Evolutionary conservation across 805 yeast genomes (phyloP).

Genomic region (Teunomyces panamensis): DNA sequence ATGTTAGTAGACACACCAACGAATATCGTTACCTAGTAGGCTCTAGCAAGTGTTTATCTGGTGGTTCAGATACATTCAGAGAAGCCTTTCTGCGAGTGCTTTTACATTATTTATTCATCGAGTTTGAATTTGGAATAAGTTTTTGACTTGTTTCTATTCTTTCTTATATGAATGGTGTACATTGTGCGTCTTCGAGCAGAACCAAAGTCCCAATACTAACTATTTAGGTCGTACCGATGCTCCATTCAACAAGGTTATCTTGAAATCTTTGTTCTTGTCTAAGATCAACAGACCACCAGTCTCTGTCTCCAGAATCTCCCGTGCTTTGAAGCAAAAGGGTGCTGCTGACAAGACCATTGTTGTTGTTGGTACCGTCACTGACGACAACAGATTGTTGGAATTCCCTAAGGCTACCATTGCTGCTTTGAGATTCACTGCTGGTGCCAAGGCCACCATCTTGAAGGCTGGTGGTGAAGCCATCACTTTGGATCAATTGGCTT

Average conservation of each 20-base stretch:
- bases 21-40: neutral
- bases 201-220: slow-evolving; percentile 34
- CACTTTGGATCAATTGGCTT: slow-evolving; percentile 98
- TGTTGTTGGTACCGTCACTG: slow-evolving; percentile 99
- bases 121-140: neutral
- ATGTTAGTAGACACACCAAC: neutral
- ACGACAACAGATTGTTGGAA: slow-evolving; percentile 89
- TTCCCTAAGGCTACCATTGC: slow-evolving; percentile 98
- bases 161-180: slow-evolving; percentile 3
- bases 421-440: slow-evolving; percentile 98
- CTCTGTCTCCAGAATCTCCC: slow-evolving; percentile 85
- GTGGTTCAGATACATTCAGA: slow-evolving; percentile 11
- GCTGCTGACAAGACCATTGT: slow-evolving; percentile 90
- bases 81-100: slow-evolving; percentile 28
- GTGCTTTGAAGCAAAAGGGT: slow-evolving; percentile 78
- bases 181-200: slow-evolving; percentile 47
- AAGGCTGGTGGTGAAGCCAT: slow-evolving; percentile 99
- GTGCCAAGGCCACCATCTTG: slow-evolving; percentile 95
- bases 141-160: neutral
- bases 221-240: slow-evolving; percentile 92
- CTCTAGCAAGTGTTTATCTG: slow-evolving; percentile 6
- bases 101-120: slow-evolving; percentile 4
- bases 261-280: slow-evolving; percentile 92
- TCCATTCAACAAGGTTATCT: slow-evolving; percentile 96
- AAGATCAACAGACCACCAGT: slow-evolving; percentile 99